Base-by-base conservation (phyloP, 495 filamentous ascomycete species). In the Xylaria cubensis region DNA sequence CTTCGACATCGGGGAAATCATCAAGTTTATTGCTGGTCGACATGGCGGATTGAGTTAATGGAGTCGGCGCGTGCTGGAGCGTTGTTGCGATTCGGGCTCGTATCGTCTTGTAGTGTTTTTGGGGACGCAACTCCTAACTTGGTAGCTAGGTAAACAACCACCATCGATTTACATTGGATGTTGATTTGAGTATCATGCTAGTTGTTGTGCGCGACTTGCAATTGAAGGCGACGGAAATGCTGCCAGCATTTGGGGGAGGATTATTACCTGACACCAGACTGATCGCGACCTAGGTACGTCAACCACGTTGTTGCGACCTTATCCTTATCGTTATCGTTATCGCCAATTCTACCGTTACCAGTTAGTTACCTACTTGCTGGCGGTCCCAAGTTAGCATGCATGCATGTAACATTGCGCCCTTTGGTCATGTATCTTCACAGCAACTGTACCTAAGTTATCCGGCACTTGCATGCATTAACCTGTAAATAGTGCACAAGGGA, bases 1-100 rank as follows among this genome's bases (percentile, higher is more conserved):
- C 88, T 44, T 89, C 89, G 61, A 95, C 86, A 77, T 96, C 91
- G n/a, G 94, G 93, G 78, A 97, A 96, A n/a, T 89, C 89, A 74
- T 76, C 71, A 55, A 84, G 77, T 74, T 82, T 81, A 51, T 81
- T 82, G 36, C 70, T 79, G 64, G 79, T 78, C 70, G 83, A 82
- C 84, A 86, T 85, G 24, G 61, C 80, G 51, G 70, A 66, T 34
- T 39, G 24, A 55, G 51, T 62, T 53, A 41, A 64, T 36, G 46
- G 29, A 9, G 41, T n/a, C 41, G 61, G 59, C 48, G 56, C 69
- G 59, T 56, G 59, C 36, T 55, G 10, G 65, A 46, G 50, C n/a
- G 48, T 64, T 34, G 2, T 46, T 64, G n/a, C 42, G 12, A n/a
- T 56, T 41, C 26, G 48, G 13, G 26, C 9, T 53, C 68, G 68